Evolutionary conservation across 345 rosid genomes (phyloP).

Genomic region (Eucalyptus erythrocorys): DNA sequence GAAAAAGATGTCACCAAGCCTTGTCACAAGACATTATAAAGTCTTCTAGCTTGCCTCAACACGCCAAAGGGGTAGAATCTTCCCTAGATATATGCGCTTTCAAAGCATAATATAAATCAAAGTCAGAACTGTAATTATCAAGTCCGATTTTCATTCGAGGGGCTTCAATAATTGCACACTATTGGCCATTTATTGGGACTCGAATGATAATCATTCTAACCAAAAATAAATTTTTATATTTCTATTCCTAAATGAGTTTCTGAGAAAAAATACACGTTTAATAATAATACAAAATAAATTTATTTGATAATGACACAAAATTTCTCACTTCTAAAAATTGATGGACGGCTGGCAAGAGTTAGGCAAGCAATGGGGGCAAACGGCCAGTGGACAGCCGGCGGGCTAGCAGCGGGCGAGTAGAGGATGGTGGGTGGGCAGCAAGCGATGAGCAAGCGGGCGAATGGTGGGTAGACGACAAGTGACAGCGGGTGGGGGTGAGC

Average conservation of each 20-base stretch:
- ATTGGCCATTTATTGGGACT: not conserved
- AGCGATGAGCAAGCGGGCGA: rapidly evolving
- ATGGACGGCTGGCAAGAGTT: rapidly evolving
- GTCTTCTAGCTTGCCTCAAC: not conserved
- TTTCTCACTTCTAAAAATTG: too few relatives aligned
- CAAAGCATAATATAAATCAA: not conserved
- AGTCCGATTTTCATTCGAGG: not conserved
- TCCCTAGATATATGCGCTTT: not conserved
- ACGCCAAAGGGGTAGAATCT: not conserved
- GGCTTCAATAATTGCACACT: not conserved
- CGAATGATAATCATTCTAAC: too few relatives aligned
- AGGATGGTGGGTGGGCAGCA: too few relatives aligned
- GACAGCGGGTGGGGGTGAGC: rapidly evolving
- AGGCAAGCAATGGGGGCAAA: too few relatives aligned
- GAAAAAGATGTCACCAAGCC: not conserved
- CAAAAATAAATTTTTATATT: too few relatives aligned
- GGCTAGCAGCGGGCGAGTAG: rapidly evolving
- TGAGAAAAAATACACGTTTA: too few relatives aligned
- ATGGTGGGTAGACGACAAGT: too few relatives aligned
- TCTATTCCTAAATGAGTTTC: too few relatives aligned
- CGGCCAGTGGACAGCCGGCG: rapidly evolving
- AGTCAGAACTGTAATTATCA: not conserved
- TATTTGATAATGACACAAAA: too few relatives aligned
- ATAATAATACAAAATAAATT: too few relatives aligned
- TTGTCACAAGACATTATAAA: not conserved